Evolutionary conservation across 1,284 basidiomycete species (phyloP).

Genomic region (Grifola frondosa): DNA sequence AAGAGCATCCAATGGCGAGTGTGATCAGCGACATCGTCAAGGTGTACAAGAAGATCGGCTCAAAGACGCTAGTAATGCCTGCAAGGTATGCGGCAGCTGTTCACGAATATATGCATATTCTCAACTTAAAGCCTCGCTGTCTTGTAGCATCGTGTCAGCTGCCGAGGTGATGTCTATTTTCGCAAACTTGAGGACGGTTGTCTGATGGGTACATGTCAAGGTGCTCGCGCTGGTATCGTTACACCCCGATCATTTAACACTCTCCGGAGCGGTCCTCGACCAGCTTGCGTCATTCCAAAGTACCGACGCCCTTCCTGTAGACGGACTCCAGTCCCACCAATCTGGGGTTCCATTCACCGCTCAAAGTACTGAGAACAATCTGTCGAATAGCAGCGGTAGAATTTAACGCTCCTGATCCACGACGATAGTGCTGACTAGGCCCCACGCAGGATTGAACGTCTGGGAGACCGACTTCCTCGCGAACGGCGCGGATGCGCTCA

Average conservation of each 20-base stretch:
- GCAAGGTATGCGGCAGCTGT: conserved; percentile 37
- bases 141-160: conserved; percentile 41
- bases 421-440: no score
- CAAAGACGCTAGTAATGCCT: conserved; percentile 49
- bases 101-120: not conserved
- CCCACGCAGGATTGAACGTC: conserved; percentile 5
- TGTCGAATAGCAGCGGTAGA: not conserved
- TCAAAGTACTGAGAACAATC: not conserved
- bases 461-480: conserved; percentile 36
- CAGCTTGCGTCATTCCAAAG: conserved; percentile 33
- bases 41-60: conserved; percentile 36
- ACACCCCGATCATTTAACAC: conserved; percentile 45
- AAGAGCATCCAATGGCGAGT: conserved; percentile 42
- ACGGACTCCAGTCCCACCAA: no score
- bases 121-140: not conserved
- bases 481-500: conserved; percentile 33
- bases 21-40: conserved; percentile 40
- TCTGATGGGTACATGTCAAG: conserved; percentile 21
- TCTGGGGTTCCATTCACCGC: not conserved
- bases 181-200: not conserved
- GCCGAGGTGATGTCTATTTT: conserved; percentile 34
- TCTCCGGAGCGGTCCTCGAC: conserved; percentile 44
- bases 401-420: not conserved
- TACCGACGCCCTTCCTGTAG: conserved; percentile 1
- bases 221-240: conserved; percentile 43